phyloP scores from a whole-genome alignment of 2,329 filamentous ascomycete species.

The Pyricularia pennisetigena region DNA sequence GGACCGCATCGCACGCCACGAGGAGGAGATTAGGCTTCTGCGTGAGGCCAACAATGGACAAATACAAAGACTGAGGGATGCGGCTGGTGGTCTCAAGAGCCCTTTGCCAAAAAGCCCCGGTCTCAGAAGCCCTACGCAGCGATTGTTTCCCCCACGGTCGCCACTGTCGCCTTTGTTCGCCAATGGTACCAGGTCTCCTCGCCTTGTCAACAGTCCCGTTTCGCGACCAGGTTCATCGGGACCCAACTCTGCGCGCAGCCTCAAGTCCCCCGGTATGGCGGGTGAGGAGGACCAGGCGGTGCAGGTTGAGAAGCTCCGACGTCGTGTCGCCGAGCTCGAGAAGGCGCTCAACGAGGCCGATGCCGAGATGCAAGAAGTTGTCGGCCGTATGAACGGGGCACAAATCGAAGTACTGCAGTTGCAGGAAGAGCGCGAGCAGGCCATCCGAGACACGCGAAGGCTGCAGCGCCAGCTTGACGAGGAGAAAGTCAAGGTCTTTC shows the following conservation, averaged over 20 bases:
- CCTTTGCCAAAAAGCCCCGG: slow-evolving; percentile 39
- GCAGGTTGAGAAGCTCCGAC: slow-evolving; percentile 66
- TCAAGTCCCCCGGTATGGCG: not conserved
- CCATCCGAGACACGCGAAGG: slow-evolving; percentile 58
- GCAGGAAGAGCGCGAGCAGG: slow-evolving; percentile 65
- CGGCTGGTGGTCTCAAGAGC: slow-evolving; percentile 27
- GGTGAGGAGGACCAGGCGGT: slow-evolving; percentile 61
- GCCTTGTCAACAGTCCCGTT: slow-evolving; percentile 26
- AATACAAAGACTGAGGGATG: slow-evolving; percentile 61
- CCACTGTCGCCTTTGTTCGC: slow-evolving; percentile 52
- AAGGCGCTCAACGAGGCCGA: slow-evolving; percentile 67
- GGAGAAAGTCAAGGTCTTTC: slow-evolving; percentile 48
- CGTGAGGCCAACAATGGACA: slow-evolving; percentile 70
- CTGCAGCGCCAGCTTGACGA: slow-evolving; percentile 58
- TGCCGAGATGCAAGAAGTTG: slow-evolving; percentile 73
- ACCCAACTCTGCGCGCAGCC: slow-evolving; percentile 10
- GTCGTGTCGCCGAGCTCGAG: slow-evolving; percentile 76
- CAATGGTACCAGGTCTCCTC: slow-evolving; percentile 39
- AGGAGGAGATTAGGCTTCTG: slow-evolving; percentile 70
- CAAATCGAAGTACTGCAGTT: slow-evolving; percentile 77
- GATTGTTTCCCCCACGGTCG: slow-evolving; percentile 43
- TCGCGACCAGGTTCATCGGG: slow-evolving; percentile 6
- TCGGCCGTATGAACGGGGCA: slow-evolving; percentile 70
- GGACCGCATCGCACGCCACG: slow-evolving; percentile 71
- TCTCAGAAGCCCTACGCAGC: not conserved